These are phyloP conservation scores for Termitomyces sp. DNA, from an alignment of 768 basidiomycete genomes.

Conservation along the genomic window DNA sequence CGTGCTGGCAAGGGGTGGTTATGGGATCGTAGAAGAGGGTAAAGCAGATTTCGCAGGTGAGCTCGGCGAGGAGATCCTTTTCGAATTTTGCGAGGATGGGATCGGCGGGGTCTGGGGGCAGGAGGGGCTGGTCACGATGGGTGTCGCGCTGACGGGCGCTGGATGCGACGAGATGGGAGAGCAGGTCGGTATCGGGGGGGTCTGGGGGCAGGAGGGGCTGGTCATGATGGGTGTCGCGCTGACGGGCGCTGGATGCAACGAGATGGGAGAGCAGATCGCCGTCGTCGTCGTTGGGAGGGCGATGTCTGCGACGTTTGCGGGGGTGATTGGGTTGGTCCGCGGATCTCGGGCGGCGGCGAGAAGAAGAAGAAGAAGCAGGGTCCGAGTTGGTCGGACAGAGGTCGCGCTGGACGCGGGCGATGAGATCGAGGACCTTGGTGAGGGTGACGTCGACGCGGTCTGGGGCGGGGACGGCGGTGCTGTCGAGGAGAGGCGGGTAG, in stretches of 20 bases:
- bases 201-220: constrained; percentile 27
- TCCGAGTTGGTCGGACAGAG: constrained; percentile 17
- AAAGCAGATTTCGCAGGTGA: constrained; percentile 92
- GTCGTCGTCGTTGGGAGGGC: constrained; percentile 19
- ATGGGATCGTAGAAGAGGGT: constrained; percentile 79
- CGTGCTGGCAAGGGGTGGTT: constrained; percentile 95
- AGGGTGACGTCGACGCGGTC: constrained; percentile 50
- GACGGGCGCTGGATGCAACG: constrained; percentile 26
- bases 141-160: constrained; percentile 28
- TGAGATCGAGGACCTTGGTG: constrained; percentile 49
- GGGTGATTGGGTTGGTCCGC: constrained; percentile 12
- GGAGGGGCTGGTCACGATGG: constrained; percentile 30
- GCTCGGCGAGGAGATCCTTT: constrained; percentile 63
- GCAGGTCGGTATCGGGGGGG: constrained; percentile 27
- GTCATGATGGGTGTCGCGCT: constrained; percentile 28
- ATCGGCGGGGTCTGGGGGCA: constrained; percentile 17
- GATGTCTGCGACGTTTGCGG: constrained; percentile 15
- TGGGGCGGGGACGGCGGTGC: constrained; percentile 13
- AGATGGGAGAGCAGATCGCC: constrained; percentile 38
- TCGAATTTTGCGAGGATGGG: constrained; percentile 40
- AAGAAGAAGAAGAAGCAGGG: constrained; percentile 14
- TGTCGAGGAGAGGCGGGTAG: constrained; percentile 22
- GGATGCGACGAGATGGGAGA: constrained; percentile 34
- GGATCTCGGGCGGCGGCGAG: constrained; percentile 15
- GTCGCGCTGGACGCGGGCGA: constrained; percentile 17